phyloP scores from a whole-genome alignment of 1,284 basidiomycete genomes.

The Ganoderma multipileum region DNA sequence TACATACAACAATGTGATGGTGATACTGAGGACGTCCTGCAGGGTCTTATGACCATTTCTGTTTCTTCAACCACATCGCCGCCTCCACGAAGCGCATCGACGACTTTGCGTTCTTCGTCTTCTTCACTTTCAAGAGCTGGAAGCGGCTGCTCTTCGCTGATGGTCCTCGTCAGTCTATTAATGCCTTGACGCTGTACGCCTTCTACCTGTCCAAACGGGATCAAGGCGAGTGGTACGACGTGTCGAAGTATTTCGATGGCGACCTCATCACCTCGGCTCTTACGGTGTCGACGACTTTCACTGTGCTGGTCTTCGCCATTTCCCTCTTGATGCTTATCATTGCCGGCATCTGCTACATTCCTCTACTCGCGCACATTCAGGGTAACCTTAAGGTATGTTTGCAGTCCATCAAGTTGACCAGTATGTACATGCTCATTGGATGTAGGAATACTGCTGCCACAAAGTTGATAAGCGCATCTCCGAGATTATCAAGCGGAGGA shows the following conservation, averaged over 20 bases:
- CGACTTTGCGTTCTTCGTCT: slow-evolving; percentile 98
- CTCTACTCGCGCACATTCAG: slow-evolving; percentile 93
- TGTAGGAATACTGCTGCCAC: slow-evolving; percentile 95
- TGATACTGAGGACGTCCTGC: slow-evolving; percentile 19
- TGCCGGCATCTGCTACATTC: slow-evolving; percentile 91
- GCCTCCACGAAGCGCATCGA: slow-evolving; percentile 96
- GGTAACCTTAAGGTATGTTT: slow-evolving; percentile 86
- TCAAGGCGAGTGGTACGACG: slow-evolving; percentile 70
- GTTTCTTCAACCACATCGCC: slow-evolving; percentile 97
- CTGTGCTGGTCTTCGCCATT: slow-evolving; percentile 86
- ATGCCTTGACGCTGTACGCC: slow-evolving; percentile 91
- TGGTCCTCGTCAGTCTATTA: slow-evolving; percentile 98
- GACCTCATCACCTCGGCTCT: slow-evolving; percentile 83
- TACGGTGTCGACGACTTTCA: slow-evolving; percentile 90
- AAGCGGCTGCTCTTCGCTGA: slow-evolving; percentile 94
- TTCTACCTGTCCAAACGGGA: slow-evolving; percentile 84
- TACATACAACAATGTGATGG: not conserved
- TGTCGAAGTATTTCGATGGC: slow-evolving; percentile 71
- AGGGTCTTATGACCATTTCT: slow-evolving; percentile 97
- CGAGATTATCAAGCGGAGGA: slow-evolving; percentile 91
- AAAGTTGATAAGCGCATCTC: slow-evolving; percentile 98
- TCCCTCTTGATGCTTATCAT: slow-evolving; percentile 84
- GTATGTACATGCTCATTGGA: not conserved
- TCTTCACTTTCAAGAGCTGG: slow-evolving; percentile 99
- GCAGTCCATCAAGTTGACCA: not conserved